Evolutionary conservation across 2,329 filamentous ascomycete genomes (phyloP).

Genomic region (Trichoderma asperellum): DNA sequence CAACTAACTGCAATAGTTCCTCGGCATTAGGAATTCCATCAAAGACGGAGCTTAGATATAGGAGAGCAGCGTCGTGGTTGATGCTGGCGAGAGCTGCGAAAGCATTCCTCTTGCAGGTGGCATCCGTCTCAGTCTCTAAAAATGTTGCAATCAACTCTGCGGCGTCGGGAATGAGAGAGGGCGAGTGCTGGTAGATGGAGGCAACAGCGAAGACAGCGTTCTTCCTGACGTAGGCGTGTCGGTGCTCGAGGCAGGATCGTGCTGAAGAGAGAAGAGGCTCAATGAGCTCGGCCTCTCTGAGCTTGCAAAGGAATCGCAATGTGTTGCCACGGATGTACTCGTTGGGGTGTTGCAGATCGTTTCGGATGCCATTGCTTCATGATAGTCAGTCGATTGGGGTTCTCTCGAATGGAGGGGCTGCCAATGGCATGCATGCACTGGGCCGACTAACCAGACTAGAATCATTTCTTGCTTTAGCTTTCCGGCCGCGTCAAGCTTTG

Average conservation of each 20-base stretch:
- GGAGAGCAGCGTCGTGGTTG: slow-evolving; percentile 88
- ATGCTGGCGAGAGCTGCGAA: slow-evolving; percentile 91
- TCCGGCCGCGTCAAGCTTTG: slow-evolving; percentile 86
- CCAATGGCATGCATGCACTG: background rate
- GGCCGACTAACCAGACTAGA: slow-evolving; percentile 75
- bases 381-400: slow-evolving; percentile 7
- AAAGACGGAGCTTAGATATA: slow-evolving; percentile 86
- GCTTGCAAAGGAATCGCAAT: slow-evolving; percentile 95
- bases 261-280: slow-evolving; percentile 94
- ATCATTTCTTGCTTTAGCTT: slow-evolving; percentile 99
- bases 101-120: slow-evolving; percentile 96
- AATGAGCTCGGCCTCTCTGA: slow-evolving; percentile 92
- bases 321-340: slow-evolving; percentile 98
- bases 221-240: slow-evolving; percentile 97
- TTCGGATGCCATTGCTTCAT: slow-evolving; percentile 90
- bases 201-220: slow-evolving; percentile 95
- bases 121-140: slow-evolving; percentile 86
- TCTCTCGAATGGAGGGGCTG: background rate
- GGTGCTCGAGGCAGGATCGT: slow-evolving; percentile 88
- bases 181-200: slow-evolving; percentile 89
- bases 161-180: slow-evolving; percentile 90
- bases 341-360: slow-evolving; percentile 95
- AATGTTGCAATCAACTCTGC: slow-evolving; percentile 89
- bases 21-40: slow-evolving; percentile 94
- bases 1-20: slow-evolving; percentile 88